phyloP scores from a whole-genome alignment of 495 filamentous ascomycete genomes.

The Penicillium odoratum region DNA sequence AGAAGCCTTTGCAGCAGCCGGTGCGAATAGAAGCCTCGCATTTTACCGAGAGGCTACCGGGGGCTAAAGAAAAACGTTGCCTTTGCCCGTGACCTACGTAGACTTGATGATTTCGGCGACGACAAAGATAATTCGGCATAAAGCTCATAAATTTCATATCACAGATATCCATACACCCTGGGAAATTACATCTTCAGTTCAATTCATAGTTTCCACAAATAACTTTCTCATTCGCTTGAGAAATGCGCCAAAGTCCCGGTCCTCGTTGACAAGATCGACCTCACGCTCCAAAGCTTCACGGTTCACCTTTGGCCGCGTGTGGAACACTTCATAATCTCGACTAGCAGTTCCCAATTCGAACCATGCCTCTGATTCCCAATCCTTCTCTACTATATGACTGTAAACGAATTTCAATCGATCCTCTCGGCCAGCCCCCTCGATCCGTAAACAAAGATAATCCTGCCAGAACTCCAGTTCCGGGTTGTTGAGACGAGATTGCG shows the following conservation, averaged over 20 bases:
- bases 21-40: slow-evolving; percentile 73
- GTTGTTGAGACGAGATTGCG: slow-evolving; percentile 79
- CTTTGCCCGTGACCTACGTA: background rate
- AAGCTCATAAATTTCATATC: slow-evolving; percentile 22
- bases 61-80: slow-evolving; percentile 37
- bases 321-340: slow-evolving; percentile 79
- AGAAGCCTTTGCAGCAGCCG: slow-evolving; percentile 85
- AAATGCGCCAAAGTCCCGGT: slow-evolving; percentile 73
- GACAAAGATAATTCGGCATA: slow-evolving; percentile 10
- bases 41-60: slow-evolving; percentile 94
- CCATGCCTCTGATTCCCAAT: slow-evolving; percentile 88
- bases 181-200: slow-evolving; percentile 36
- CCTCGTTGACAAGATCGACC: slow-evolving; percentile 75
- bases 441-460: slow-evolving; percentile 79
- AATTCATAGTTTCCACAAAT: slow-evolving; percentile 65
- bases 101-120: slow-evolving; percentile 16
- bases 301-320: slow-evolving; percentile 78
- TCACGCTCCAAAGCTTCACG: slow-evolving; percentile 67
- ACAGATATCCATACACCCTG: slow-evolving; percentile 6
- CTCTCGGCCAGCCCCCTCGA: slow-evolving; percentile 83
- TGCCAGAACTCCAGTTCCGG: slow-evolving; percentile 97
- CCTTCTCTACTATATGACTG: slow-evolving; percentile 75
- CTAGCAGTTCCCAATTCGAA: slow-evolving; percentile 84
- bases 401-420: slow-evolving; percentile 91
- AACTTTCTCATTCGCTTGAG: slow-evolving; percentile 91